phyloP scores from a whole-genome alignment of 495 filamentous ascomycete species.

The Glonium stellatum region DNA sequence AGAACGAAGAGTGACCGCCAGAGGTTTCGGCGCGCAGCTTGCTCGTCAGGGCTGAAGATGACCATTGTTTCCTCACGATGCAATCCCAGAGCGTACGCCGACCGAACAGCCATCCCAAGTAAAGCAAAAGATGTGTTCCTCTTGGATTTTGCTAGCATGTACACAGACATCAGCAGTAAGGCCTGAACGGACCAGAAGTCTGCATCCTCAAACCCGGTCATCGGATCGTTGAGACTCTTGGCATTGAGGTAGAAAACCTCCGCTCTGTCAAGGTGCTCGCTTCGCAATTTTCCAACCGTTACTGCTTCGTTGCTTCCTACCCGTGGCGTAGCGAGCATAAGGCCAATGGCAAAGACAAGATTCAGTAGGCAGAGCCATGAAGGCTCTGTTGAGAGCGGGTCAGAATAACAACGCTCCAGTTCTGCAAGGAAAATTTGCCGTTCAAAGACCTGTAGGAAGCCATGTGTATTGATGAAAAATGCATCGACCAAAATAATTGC shows the following conservation, averaged over 20 bases:
- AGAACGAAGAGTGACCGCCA: constrained; percentile 57
- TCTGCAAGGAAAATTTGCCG: constrained; percentile 42
- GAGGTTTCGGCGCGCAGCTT: constrained; percentile 45
- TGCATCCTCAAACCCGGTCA: constrained; percentile 54
- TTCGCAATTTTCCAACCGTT: constrained; percentile 46
- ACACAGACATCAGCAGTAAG: constrained; percentile 53
- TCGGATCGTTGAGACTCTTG: constrained; percentile 47
- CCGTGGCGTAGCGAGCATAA: constrained; percentile 49
- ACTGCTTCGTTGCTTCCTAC: constrained; percentile 42
- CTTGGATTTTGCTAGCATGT: constrained; percentile 51
- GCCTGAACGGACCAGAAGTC: constrained; percentile 59
- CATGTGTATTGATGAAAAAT: constrained; percentile 57
- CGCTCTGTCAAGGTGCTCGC: constrained; percentile 42
- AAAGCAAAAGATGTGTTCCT: constrained; percentile 56
- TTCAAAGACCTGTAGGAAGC: constrained; percentile 51
- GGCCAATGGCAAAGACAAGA: constrained; percentile 53
- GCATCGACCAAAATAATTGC: constrained; percentile 49
- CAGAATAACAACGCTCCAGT: constrained; percentile 47
- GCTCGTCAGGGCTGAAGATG: constrained; percentile 42
- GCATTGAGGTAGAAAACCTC: constrained; percentile 56
- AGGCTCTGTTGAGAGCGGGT: constrained; percentile 45
- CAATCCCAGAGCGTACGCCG: constrained; percentile 53
- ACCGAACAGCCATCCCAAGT: constrained; percentile 58
- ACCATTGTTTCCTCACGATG: constrained; percentile 56
- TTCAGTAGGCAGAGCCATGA: constrained; percentile 50